phyloP scores from a whole-genome alignment of 805 yeast genomes.

The Metschnikowia sp. region DNA sequence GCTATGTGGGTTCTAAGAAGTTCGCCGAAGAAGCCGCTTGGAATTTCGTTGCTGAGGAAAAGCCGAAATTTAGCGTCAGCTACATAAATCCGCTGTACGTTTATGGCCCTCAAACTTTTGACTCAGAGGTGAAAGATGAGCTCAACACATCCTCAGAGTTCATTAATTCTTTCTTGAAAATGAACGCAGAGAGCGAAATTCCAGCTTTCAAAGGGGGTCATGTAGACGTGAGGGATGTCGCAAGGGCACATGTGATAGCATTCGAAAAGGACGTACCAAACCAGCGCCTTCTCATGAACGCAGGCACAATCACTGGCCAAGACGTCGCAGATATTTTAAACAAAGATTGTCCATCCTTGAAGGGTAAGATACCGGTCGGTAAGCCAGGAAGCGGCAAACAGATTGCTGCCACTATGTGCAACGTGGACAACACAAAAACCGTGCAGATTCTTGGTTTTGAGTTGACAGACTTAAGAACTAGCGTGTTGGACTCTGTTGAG shows the following conservation, averaged over 20 bases:
- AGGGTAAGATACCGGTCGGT: slow-evolving; percentile 45
- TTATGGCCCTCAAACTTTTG: slow-evolving; percentile 27
- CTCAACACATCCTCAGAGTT: slow-evolving; percentile 37
- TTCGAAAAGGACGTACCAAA: slow-evolving; percentile 16
- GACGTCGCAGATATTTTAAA: slow-evolving; percentile 31
- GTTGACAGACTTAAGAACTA: slow-evolving; percentile 34
- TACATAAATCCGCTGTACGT: slow-evolving; percentile 23
- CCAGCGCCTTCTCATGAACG: slow-evolving; percentile 30
- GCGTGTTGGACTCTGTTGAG: slow-evolving; percentile 40
- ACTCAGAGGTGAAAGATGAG: slow-evolving; percentile 28
- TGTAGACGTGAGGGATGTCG: slow-evolving; percentile 24
- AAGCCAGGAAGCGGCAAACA: slow-evolving; percentile 31
- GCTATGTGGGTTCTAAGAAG: slow-evolving; percentile 6
- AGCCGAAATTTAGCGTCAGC: slow-evolving; percentile 36
- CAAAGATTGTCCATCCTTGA: slow-evolving; percentile 40
- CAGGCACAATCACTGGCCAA: slow-evolving; percentile 26
- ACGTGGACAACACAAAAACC: slow-evolving; percentile 35
- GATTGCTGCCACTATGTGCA: slow-evolving; percentile 14
- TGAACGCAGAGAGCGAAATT: slow-evolving; percentile 17
- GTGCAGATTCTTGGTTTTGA: slow-evolving; percentile 36
- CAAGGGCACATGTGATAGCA: slow-evolving; percentile 17
- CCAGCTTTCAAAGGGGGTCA: slow-evolving; percentile 22
- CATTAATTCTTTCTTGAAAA: slow-evolving; percentile 40
- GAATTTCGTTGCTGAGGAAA: slow-evolving; percentile 28
- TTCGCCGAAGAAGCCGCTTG: slow-evolving; percentile 32